A percentile compares a stretch with the other conserved stretches of the same genome.
Conservation (phyloP, 441 rosid species). For the Euphorbia corollata region DNA sequence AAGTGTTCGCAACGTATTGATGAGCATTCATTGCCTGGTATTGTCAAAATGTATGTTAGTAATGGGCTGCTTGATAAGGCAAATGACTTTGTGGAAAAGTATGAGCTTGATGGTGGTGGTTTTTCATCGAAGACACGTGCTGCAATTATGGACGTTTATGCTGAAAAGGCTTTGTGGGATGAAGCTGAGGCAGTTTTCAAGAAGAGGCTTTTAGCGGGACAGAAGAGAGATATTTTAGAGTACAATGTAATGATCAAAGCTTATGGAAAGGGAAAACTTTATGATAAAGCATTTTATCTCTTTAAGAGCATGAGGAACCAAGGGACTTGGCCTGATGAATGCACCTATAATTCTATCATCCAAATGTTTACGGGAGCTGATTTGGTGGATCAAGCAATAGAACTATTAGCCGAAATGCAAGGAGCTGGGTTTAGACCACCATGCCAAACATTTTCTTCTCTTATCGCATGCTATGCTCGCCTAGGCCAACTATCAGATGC, state of each 20-base stretch:
- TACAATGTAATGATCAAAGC: conserved; percentile 88
- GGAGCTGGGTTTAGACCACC: conserved; percentile 53
- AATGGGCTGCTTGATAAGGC: conserved; percentile 32
- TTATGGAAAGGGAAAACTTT: conserved; percentile 69
- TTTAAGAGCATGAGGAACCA: too few species aligned
- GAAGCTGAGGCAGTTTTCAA: conserved; percentile 72
- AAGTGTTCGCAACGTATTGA: too few species aligned
- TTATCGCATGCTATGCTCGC: conserved; percentile 69
- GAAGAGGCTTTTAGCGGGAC: conserved; percentile 38
- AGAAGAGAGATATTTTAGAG: conserved; percentile 53
- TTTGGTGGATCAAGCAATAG: conserved; percentile 59
- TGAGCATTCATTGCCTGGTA: too few species aligned
- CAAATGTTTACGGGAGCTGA: conserved; percentile 74
- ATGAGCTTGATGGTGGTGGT: conserved; percentile 24
- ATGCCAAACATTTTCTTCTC: conserved; percentile 54
- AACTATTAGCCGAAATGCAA: conserved; percentile 60
- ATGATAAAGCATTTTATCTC: conserved; percentile 29
- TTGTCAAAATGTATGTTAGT: too few species aligned
- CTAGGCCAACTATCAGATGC: conserved; percentile 60
- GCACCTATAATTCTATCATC: too few species aligned
- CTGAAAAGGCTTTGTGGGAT: conserved; percentile 45
- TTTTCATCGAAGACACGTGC: too few species aligned
- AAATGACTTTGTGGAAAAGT: conserved; percentile 39
- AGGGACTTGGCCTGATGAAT: too few species aligned
- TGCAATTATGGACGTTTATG: too few species aligned